Base-by-base conservation (phyloP, 768 basidiomycete species). In the Arthromyces matolae region DNA sequence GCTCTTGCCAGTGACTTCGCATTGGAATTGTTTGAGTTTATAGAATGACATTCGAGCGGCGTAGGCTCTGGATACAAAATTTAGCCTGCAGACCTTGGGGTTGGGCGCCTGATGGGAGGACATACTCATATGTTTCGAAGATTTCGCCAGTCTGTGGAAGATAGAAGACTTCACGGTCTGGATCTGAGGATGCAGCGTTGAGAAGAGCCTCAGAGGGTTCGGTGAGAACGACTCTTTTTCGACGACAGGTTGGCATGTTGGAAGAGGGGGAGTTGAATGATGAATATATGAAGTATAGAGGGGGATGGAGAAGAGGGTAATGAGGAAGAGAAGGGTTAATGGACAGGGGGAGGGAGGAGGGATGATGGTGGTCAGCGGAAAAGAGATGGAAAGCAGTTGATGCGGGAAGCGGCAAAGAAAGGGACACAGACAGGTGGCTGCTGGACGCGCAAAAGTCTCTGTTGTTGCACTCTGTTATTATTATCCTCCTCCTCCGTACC, bases 71-170 rank as follows among this genome's bases (percentile, higher is more conserved):
- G 53, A 51, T 39, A 42, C 57, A 32, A 43, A 40, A 52, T 37
- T 35, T 22, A 25, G 20, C 20, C 51, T 37, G 40, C 57, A 33
- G 58, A 65, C n/a, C n/a, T n/a, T n/a, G n/a, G 48, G 48, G 39
- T 45, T 58, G 58, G 53, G 56, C 62, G 45, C 58, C 54, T 57
- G 61, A 58, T 39, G 54, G 50, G 52, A 56, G 47, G 46, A 78
- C 89, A 64, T 62, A 96, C 94, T 96, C 93, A 64, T 96, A 98
- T 63, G 84, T 84, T 55, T 92, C 85, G 66, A 98, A 98, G 69
- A 98, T 89, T 80, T 98, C 95, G 62, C 94, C 95, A 3, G 95
- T 98, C 68, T 92, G 84, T 54, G 83, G 74, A 62, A 98, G 85
- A 74, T 89, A 94, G 72, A 84, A 98, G 66, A 97, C 93, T 56